A percentile compares a stretch with the other conserved stretches of the same genome.
These are phyloP conservation scores for Cyclostephanos tholiformis DNA, from an alignment of 108 stramenopile species.

Conservation along the genomic window DNA sequence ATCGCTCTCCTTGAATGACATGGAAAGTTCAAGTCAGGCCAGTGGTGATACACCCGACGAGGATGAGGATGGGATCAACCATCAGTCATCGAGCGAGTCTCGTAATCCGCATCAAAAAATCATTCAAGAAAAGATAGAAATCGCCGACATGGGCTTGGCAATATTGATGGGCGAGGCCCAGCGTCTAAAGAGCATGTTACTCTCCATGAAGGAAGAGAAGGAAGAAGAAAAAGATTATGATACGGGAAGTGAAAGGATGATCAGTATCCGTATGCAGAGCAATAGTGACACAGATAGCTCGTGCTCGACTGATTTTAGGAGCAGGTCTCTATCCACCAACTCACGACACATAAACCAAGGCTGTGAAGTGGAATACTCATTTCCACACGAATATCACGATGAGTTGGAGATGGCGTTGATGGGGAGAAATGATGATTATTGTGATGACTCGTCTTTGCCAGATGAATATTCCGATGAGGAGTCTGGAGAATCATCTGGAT, in stretches of 20 bases:
- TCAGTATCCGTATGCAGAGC: background rate
- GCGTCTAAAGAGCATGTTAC: constrained; percentile 51
- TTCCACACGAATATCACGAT: constrained; percentile 26
- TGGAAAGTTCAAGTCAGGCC: background rate
- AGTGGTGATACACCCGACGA: background rate
- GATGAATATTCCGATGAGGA: background rate
- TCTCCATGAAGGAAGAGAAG: constrained; percentile 28
- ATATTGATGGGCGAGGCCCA: constrained; percentile 76
- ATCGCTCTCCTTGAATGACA: background rate
- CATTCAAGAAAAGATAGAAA: constrained; percentile 55
- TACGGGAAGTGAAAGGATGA: background rate
- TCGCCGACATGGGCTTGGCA: constrained; percentile 71
- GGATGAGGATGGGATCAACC: background rate
- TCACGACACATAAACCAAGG: background rate
- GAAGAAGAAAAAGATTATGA: constrained; percentile 11
- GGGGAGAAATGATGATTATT: constrained; percentile 1
- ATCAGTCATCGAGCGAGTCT: background rate
- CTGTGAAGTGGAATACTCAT: constrained; percentile 46
- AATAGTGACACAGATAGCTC: constrained; percentile 1
- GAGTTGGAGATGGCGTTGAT: constrained; percentile 36
- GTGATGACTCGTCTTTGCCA: constrained; percentile 15
- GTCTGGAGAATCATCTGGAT: background rate
- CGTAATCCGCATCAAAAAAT: constrained; percentile 4
- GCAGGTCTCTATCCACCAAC: background rate
- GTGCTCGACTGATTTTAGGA: background rate